Conservation (phyloP, 2,329 filamentous ascomycete species). For the Botrytis pseudocinerea region DNA sequence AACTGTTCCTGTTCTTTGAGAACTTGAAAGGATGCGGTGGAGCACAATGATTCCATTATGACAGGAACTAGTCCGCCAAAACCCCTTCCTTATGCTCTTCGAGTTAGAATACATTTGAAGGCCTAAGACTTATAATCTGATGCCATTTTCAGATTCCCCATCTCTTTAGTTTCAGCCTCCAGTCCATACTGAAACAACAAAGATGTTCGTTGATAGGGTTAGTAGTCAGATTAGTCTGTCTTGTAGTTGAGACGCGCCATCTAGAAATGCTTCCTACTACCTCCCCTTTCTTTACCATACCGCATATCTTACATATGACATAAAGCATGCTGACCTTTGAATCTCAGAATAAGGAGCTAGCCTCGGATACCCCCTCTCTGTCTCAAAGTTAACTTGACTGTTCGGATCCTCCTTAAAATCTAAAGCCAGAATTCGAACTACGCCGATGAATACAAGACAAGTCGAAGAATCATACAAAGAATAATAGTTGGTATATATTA, state of each 20-base stretch:
- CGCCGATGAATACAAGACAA: not conserved
- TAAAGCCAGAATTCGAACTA: not conserved
- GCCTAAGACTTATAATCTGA: not conserved
- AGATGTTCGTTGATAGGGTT: not conserved
- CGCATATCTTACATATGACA: not conserved
- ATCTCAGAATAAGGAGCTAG: accelerated
- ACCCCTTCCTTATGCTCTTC: not conserved
- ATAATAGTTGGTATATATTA: not conserved
- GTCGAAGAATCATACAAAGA: not conserved
- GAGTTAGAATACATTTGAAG: not conserved
- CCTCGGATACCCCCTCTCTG: not conserved
- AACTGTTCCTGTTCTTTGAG: too few relatives aligned
- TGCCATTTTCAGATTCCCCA: not conserved
- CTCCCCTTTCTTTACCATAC: not conserved
- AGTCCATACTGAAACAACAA: too few relatives aligned
- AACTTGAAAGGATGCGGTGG: accelerated
- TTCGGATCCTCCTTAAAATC: not conserved
- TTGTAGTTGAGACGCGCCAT: not conserved
- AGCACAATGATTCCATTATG: not conserved
- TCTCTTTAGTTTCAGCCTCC: not conserved
- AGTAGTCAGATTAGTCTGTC: too few relatives aligned
- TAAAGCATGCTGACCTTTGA: not conserved
- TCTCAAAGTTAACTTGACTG: not conserved
- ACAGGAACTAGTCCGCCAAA: accelerated
- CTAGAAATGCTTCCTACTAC: too few relatives aligned